Evolutionary conservation across 2,329 filamentous ascomycete genomes (phyloP), one percentile per base, ranked within the genome.

Genomic region (Lasiodiplodia citricola): DNA sequence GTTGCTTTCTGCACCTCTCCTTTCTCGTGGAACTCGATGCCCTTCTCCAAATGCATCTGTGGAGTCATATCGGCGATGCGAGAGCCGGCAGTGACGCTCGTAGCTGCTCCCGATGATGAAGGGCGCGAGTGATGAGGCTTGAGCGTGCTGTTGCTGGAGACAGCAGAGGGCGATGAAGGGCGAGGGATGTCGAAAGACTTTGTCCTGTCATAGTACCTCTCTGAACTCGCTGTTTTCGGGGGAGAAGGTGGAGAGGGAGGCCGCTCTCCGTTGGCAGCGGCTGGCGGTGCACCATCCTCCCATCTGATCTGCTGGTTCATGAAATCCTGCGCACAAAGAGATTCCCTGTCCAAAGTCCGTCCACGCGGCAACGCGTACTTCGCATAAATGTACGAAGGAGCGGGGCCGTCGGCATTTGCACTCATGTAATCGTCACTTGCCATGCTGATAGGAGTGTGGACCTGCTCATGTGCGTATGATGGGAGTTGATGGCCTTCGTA

Each of bases 1-100:
- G 96, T 98, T 0, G 95, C 98, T 80, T 98, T 94, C 71, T 94
- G 94, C 37, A 97, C 83, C 13, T 92, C 91, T 21, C 95, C 95
- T 57, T 90, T 89, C 77, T 97, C 93, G 76, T 99, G 96, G 70
- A 93, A 91, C 70, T 93, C 90, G 68, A 99, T 96, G 10, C 93
- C 96, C 81, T 95, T 96, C 35, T 91, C 87, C 56, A 98, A 88
- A 77, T 99, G 95, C 70, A 98, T 92, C 72, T 98, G 94, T 0
- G 93, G 86, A 3, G 92, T 91, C 76, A 93, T 89, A 38, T 94
- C 92, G 2, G 88, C 87, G 52, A 72, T 71, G 79, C 44, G 86
- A 83, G 74, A 82, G 37, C 37, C 56, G 37, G 51, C 58, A 11
- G 60, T 65, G n/a, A 37, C 47, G 23, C 66, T 63, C 5, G 56